phyloP scores from a whole-genome alignment of 2,329 filamentous ascomycete genomes.

The Plectosphaerella plurivora region DNA sequence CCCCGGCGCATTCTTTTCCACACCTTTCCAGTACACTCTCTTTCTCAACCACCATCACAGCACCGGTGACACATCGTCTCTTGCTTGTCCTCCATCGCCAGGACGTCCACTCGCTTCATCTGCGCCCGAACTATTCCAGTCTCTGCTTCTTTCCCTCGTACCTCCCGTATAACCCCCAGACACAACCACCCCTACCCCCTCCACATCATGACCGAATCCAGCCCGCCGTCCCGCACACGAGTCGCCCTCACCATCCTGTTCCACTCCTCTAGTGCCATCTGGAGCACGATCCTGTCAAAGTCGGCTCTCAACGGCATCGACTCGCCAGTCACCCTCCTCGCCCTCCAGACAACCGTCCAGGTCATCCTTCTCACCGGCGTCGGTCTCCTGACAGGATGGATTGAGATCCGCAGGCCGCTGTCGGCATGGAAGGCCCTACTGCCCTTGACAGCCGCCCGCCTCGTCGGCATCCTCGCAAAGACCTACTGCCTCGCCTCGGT shows the following conservation, averaged over 20 bases:
- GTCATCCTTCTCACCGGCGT: conserved; percentile 16
- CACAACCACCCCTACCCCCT: too few species aligned
- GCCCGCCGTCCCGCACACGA: conserved; percentile 2
- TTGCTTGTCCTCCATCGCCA: too few species aligned
- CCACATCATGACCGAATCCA: too few species aligned
- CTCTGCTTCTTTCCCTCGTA: too few species aligned
- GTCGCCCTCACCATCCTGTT: conserved; percentile 19
- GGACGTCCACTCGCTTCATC: too few species aligned
- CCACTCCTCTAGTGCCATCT: conserved; percentile 19
- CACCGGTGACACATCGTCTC: too few species aligned
- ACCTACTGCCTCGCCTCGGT: conserved; percentile 21
- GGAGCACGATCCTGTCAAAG: conserved; percentile 20
- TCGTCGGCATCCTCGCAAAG: conserved; percentile 19
- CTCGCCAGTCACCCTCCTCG: conserved; percentile 18
- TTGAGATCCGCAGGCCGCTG: conserved; percentile 15
- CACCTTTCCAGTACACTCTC: too few species aligned
- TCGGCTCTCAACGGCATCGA: conserved; percentile 19
- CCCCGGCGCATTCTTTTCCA: too few species aligned
- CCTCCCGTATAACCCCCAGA: too few species aligned
- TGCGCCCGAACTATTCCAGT: too few species aligned
- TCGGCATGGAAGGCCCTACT: conserved; percentile 17
- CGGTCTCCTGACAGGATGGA: conserved; percentile 17
- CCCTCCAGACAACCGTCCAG: conserved; percentile 18
- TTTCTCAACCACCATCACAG: too few species aligned
- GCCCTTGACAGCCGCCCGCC: conserved; percentile 18